Evolutionary conservation across 2,329 filamentous ascomycete species (phyloP), one percentile per base, ranked within the genome.

Genomic region (Beauveria rudraprayagi): DNA sequence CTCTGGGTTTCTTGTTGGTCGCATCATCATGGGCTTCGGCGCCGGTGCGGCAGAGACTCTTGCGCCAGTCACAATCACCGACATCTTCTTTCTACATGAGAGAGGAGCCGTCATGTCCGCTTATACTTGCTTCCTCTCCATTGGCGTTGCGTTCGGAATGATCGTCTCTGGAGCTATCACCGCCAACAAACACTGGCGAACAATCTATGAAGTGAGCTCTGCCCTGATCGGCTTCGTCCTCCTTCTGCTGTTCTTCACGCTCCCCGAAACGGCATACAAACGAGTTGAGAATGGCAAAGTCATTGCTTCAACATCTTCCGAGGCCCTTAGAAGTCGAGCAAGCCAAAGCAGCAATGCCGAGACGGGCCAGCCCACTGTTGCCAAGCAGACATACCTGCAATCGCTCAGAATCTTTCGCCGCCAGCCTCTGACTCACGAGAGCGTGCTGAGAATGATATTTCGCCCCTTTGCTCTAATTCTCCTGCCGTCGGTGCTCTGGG

Each of bases 21-120:
- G 81, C 5, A 79, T 82, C 28, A 61, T 83, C 11, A 74, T 84
- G 71, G 82, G 82, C 3, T 76, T 83, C 46, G 80, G 77, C 1
- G 74, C 80, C 0, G 82, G 81, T 1, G 78, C 80, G 8, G 81
- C 77, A 2, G 82, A 85, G 66, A 78, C 75, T 1, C 72, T 79
- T 51, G 76, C 78, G 1, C 80, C 80, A 0, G 71, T 81, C 8
- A 81, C 79, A 1, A 81, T 83, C 51, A 72, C 80, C 3, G 82
- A 84, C 63, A 69, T 83, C 34, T 84, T 83, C 69, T 84, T 83
- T 67, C 70, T 84, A 17, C 81, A 85, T 63, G 78, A 85, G 66
- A 73, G 82, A 56, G 81, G 80, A 1, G 70, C 73, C 1, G 70
- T 80, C 46, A 83, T 82, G 78, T 76, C 78, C 65, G 66, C 75